Evolutionary conservation across 208 protist species (phyloP), one percentile per base, ranked within the genome.

Genomic region (Crithidia bombi): DNA sequence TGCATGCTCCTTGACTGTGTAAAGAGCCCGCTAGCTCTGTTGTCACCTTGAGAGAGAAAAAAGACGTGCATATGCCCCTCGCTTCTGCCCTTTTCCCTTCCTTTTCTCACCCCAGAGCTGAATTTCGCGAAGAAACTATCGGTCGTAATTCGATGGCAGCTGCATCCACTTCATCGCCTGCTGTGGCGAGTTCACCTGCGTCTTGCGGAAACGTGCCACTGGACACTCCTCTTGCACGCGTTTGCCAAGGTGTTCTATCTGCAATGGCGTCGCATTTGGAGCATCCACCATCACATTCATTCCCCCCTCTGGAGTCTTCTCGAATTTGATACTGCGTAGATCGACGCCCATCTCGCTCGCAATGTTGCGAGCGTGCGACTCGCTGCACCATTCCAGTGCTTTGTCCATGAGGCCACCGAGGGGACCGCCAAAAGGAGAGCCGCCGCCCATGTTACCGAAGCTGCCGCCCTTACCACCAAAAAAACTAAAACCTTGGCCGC

Each of bases 141-240:
- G 70, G 63, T 92, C 86, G 64, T 88, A 91, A 33, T 55, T 67
- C 65, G 90, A 80, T 15, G 90, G 85, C 19, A 95, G 68, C 54
- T 84, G 82, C 62, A 91, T 54, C 90, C 90, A 95, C 52, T 93
- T 80, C 81, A 95, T 91, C 46, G 83, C 75, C 61, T 93, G 78
- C 38, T 92, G 65, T 32, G 79, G 79, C 11, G 73, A 81, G 33
- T 65, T 69, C 21, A 93, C 82, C 32, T 88, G 83, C 3, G 87
- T 89, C 74, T 92, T 90, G 41, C 90, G 82, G 69, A 96, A 94
- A 21, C 91, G 86, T 10, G 91, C 91, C 46, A 96, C 85, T 5
- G 91, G 91, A 62, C 91, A 96, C 73, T 96, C 91, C 65, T 94
- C 85, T 64, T 93, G 83, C 30, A 96, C 91, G 35, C 81, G 73